These are phyloP conservation scores for Bonnemaisonia californica DNA, from an alignment of 31 red algal species.

Conservation along the genomic window DNA sequence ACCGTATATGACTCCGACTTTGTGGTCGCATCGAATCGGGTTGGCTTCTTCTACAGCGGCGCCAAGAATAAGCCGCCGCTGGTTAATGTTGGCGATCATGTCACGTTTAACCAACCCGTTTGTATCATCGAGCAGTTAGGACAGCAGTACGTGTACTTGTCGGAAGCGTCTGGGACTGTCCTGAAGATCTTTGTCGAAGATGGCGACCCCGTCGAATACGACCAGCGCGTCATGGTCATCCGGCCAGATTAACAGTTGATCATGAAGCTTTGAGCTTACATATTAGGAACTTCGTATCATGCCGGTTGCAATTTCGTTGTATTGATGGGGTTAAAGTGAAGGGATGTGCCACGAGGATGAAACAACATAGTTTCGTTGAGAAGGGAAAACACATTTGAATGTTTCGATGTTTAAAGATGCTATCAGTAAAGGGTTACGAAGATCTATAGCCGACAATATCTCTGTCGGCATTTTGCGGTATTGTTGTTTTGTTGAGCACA, in stretches of 20 bases:
- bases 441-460: neutral
- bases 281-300: no score
- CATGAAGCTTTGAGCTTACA: no score
- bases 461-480: no score
- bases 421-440: neutral
- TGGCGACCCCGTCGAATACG: conserved; percentile 87
- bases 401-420: neutral
- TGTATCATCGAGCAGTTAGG: conserved; percentile 95
- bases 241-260: conserved; percentile 77
- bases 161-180: conserved; percentile 87
- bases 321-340: no score
- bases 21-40: conserved; percentile 75
- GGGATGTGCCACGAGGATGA: no score
- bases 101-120: conserved; percentile 78
- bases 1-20: conserved; percentile 74
- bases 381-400: no score
- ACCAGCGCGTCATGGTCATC: conserved; percentile 79
- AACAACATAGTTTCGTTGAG: no score
- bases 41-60: conserved; percentile 83
- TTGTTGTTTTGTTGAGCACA: no score
- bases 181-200: conserved; percentile 84
- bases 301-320: no score
- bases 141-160: conserved; percentile 85
- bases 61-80: conserved; percentile 83
- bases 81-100: conserved; percentile 81